Base-by-base conservation (phyloP, 345 rosid genomes). In the Zanthoxylum bungeanum region DNA sequence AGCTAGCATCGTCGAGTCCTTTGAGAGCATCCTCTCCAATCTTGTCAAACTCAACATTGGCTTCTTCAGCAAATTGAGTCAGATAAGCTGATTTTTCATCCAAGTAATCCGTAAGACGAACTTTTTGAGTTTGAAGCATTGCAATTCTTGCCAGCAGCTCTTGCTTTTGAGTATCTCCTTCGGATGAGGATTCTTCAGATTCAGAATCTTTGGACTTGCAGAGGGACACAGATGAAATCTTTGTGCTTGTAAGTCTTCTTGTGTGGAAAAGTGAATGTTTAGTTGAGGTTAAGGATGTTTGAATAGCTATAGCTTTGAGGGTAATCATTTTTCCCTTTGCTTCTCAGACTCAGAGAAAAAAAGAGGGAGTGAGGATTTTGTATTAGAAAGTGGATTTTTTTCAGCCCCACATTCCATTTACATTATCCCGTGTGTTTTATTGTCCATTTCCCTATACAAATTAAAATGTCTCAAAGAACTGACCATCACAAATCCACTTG, bases 1-100 rank as follows among this genome's bases (percentile, higher is more conserved):
- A 70, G 77, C 92, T 72, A n/a, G 96, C 95, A 79, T 89, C 90
- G n/a, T 92, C 92, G 46, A 95, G 92, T 64, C 75, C 96, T 76
- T 77, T 88, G 80, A 94, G 89, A 34, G 97, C 99, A 59, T 89
- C 99, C 81, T 92, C 98, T 66, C 96, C 98, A 73, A 94, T 79
- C 69, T 92, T 85, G 66, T 91, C 96, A 39, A 92, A 84, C 86
- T 91, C 92, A 0, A 88, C 88, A 61, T 73, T 81, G 70, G 97
- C 94, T 80, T 95, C 94, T 82, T 95, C 97, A 4, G 90, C 96
- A 69, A 88, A 91, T 57, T 91, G 84, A 70, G 93, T 87, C 66
- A 95, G 84, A 79, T 88, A 86, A 60, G 78, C 85, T n/a, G 99
- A 83, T 66, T 82, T 75, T 72, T 92, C 93, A 46, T 95, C 99